Base-by-base conservation (phyloP, 73 alveolate genomes). In the Blepharisma stoltei region DNA sequence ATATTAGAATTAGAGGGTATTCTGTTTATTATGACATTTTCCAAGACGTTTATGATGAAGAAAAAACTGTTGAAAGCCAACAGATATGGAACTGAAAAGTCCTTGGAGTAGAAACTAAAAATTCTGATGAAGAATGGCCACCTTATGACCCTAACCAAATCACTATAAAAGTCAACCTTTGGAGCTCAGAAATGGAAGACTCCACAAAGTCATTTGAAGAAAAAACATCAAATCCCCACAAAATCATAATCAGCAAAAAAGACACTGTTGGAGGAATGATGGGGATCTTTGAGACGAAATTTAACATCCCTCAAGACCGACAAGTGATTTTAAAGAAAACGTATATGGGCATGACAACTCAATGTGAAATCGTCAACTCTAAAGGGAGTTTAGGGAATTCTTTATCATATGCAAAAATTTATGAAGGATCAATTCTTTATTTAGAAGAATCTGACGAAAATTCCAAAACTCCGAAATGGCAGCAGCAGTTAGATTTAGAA, bases 41-140 rank as follows among this genome's bases (percentile, higher is more conserved):
- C 2, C 65, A 69, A 43, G 79, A 69, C 4, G 60, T 25, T 46
- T 69, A 44, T 69, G 79, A 69, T 69, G 79, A 69, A 44, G 55
- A 69, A 44, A 69, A 69, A 69, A 69, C 21, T 0, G n/a, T 69
- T 44, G 60, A 25, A 9, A n/a, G n/a, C 37, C 11, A 9, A 14
- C 55, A 69, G 38, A 7, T n/a, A 9, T 69, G 65, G 67, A 53
- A 46, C n/a, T 69, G 23, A n/a, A 69, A 69, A 46, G 41, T 46
- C 0, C 79, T 69, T 60, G 49, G 55, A 25, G 41, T 60, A 1
- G 76, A 60, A 60, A 37, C 49, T 20, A 60, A 60, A 27, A 25
- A 60, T 9, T 11, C 52, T 27, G 4, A 0, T 60, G 41, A 60
- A 60, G 76, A 60, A 27, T 60, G 41, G 41, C 49, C 41, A 11